Evolutionary conservation across 164 flowering plant genomes (phyloP).

Genomic region (Euptelea pleiosperma): DNA sequence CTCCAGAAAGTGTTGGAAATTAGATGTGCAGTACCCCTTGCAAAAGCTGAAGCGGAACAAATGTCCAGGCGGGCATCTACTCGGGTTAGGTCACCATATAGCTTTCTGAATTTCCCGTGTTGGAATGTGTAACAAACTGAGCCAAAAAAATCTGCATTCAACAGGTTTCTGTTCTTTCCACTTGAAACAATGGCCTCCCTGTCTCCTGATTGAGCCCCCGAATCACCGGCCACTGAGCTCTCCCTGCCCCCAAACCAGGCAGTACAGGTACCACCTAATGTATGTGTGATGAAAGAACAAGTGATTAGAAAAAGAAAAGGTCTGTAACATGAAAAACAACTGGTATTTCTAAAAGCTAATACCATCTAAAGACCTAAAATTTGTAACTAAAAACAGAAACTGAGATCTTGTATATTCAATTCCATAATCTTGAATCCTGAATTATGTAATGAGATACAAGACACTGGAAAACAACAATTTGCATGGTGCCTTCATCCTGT

Average conservation of each 20-base stretch:
- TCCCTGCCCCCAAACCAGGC: slow-evolving; percentile 52
- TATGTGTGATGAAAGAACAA: background rate
- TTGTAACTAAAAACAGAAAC: background rate
- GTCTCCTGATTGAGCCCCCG: slow-evolving; percentile 21
- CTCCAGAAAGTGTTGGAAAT: slow-evolving; percentile 31
- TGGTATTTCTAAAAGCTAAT: no score
- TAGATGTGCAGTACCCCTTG: slow-evolving; percentile 30
- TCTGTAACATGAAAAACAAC: background rate
- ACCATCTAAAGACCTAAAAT: no score
- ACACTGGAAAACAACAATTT: no score
- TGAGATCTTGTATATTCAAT: background rate
- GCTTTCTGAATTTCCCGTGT: slow-evolving; percentile 68
- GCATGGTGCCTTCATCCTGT: no score
- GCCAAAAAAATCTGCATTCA: slow-evolving; percentile 70
- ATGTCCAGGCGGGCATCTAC: slow-evolving; percentile 83
- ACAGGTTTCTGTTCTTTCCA: slow-evolving; percentile 32
- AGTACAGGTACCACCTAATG: slow-evolving; percentile 60
- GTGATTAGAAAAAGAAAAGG: background rate
- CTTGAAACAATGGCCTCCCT: slow-evolving; percentile 8
- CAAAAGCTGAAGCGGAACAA: slow-evolving; percentile 59
- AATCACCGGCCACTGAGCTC: slow-evolving; percentile 20
- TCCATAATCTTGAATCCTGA: background rate
- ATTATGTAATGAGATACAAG: background rate
- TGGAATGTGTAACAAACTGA: slow-evolving; percentile 70
- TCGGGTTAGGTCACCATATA: slow-evolving; percentile 62